These are phyloP conservation scores for Zygoascus ofunaensis DNA, from an alignment of 805 yeast genomes.

Conservation along the genomic window DNA sequence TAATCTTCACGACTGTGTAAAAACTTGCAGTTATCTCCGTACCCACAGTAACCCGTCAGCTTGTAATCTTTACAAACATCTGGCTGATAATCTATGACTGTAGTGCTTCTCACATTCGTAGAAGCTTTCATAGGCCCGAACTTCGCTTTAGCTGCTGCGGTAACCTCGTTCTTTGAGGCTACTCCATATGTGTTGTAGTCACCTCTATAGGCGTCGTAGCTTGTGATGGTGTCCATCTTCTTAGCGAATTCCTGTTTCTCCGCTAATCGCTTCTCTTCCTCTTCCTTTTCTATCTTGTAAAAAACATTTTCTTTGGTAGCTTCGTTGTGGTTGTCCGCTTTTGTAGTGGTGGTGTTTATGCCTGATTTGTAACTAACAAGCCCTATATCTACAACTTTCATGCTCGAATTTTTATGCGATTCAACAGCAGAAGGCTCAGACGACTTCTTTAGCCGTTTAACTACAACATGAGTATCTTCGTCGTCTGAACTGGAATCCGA, in stretches of 20 bases:
- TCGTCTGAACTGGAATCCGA: not conserved
- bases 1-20: slow-evolving; percentile 84
- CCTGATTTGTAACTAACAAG: slow-evolving; percentile 8
- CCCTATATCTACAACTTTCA: slow-evolving; percentile 8
- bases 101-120: slow-evolving; percentile 49
- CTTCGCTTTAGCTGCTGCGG: slow-evolving; percentile 11
- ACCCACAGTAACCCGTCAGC: slow-evolving; percentile 92
- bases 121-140: slow-evolving; percentile 36
- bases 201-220: slow-evolving; percentile 10
- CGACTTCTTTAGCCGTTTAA: too few species aligned
- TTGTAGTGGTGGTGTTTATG: not conserved
- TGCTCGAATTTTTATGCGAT: not conserved
- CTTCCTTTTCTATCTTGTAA: slow-evolving; percentile 12
- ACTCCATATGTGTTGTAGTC: slow-evolving; percentile 11
- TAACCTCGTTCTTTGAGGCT: not conserved
- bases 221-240: slow-evolving; percentile 9
- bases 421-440: too few species aligned
- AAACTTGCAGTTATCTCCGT: slow-evolving; percentile 95
- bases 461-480: not conserved
- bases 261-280: slow-evolving; percentile 3
- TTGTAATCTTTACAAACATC: slow-evolving; percentile 90
- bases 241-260: slow-evolving; percentile 1
- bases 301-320: slow-evolving; percentile 21
- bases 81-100: slow-evolving; percentile 77
- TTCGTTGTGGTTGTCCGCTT: slow-evolving; percentile 12